These are phyloP conservation scores for Orbilia blumenaviensis DNA, from an alignment of 2,329 filamentous ascomycete genomes.

Conservation along the genomic window DNA sequence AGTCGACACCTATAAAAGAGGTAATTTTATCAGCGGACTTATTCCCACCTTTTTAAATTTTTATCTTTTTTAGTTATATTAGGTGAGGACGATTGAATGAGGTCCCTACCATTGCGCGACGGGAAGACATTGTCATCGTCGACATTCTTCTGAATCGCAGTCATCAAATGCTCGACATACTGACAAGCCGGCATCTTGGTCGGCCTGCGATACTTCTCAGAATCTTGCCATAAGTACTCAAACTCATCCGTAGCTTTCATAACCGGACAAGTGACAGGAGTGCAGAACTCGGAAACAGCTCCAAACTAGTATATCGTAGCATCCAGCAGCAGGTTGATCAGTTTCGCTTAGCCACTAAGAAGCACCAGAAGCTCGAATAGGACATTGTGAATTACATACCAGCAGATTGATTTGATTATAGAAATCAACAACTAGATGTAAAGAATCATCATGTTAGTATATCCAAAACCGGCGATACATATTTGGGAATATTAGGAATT, in stretches of 20 bases:
- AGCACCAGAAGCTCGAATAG: background rate
- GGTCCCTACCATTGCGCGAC: slow-evolving; percentile 78
- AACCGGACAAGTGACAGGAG: slow-evolving; percentile 93
- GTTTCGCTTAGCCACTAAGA: too few species aligned
- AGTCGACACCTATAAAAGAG: slow-evolving; percentile 76
- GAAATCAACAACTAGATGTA: slow-evolving; percentile 91
- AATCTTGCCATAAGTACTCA: slow-evolving; percentile 99
- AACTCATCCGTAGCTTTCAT: slow-evolving; percentile 99
- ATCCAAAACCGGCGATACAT: background rate
- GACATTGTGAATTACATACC: slow-evolving; percentile 20
- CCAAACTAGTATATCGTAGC: slow-evolving; percentile 78
- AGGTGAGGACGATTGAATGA: background rate
- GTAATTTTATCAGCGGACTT: background rate
- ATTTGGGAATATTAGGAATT: background rate
- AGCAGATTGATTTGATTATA: slow-evolving; percentile 99
- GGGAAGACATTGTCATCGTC: slow-evolving; percentile 96
- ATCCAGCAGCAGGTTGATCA: too few species aligned
- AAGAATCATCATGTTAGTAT: background rate
- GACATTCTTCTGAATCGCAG: slow-evolving; percentile 93
- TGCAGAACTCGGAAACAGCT: slow-evolving; percentile 99
- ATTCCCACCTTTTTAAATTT: too few species aligned
- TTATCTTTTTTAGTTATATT: too few species aligned
- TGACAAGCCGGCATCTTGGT: slow-evolving; percentile 98
- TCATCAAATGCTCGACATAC: slow-evolving; percentile 98
- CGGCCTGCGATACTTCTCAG: slow-evolving; percentile 88